A percentile compares a stretch with the other conserved stretches of the same genome.
phyloP scores from a whole-genome alignment of 257 asterid species.

The Fraxinus pennsylvanica region DNA sequence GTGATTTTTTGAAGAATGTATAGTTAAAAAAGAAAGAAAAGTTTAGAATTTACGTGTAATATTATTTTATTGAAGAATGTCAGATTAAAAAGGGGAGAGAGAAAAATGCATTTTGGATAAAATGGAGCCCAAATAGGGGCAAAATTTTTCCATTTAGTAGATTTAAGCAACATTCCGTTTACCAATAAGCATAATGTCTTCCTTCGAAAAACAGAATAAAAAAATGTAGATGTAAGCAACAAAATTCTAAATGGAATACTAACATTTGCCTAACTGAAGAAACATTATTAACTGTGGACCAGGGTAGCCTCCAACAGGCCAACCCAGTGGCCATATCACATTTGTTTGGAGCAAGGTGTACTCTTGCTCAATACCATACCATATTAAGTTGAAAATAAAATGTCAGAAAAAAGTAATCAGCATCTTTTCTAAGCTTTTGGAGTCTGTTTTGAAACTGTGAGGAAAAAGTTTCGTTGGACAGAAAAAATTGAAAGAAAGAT shows the following conservation, averaged over 20 bases:
- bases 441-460: not conserved
- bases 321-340: conserved; percentile 90
- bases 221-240: not conserved
- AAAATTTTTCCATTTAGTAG: not conserved
- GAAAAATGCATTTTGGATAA: no score
- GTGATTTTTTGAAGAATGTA: no score
- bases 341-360: conserved; percentile 79
- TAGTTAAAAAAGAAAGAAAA: no score
- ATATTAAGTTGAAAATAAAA: conserved; percentile 26
- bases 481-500: conserved; percentile 5
- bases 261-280: not conserved
- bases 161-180: not conserved
- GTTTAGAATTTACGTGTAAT: no score
- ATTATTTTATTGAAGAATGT: no score
- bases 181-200: not conserved
- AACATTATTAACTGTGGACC: conserved; percentile 83
- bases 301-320: conserved; percentile 97
- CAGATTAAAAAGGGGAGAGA: no score
- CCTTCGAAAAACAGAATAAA: not conserved
- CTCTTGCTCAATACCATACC: conserved; percentile 97
- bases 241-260: not conserved
- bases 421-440: not conserved
- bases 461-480: not conserved
- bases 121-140: no score
- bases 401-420: not conserved